Evolutionary conservation across 345 rosid genomes (phyloP).

Genomic region (Stellera chamaejasme): DNA sequence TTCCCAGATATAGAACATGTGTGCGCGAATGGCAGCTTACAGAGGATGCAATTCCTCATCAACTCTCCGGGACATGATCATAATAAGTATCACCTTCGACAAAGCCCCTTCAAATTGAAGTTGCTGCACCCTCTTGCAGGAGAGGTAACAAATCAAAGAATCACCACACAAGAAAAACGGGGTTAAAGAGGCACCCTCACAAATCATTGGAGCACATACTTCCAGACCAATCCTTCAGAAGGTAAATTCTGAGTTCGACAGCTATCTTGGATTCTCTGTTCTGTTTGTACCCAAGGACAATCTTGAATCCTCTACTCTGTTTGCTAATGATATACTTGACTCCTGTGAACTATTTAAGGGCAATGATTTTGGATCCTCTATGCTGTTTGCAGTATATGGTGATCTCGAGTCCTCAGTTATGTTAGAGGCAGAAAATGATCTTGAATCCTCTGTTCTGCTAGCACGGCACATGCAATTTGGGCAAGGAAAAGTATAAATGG

Average conservation of each 20-base stretch:
- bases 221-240: neutral
- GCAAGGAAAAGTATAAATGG: conserved; percentile 85
- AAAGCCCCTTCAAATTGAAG: conserved; percentile 25
- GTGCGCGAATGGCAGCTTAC: conserved; percentile 19
- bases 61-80: conserved; percentile 17
- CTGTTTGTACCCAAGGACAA: conserved; percentile 5
- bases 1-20: conserved; percentile 10
- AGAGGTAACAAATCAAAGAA: conserved; percentile 39
- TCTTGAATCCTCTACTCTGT: conserved; percentile 49
- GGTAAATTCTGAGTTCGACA: conserved; percentile 16
- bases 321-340: conserved; percentile 8
- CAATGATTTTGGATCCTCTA: no score
- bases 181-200: conserved; percentile 19
- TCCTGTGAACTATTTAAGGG: no score
- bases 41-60: conserved; percentile 23
- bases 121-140: conserved; percentile 26
- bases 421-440: conserved; percentile 30
- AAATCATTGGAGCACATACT: conserved; percentile 14
- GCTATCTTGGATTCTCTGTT: neutral
- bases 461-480: conserved; percentile 93
- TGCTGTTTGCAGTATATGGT: conserved; percentile 15
- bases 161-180: conserved; percentile 21
- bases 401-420: conserved; percentile 43
- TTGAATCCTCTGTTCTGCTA: conserved; percentile 53
- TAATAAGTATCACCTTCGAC: conserved; percentile 20